phyloP scores from a whole-genome alignment of 345 rosid genomes.

The Abelmoschus esculentus region DNA sequence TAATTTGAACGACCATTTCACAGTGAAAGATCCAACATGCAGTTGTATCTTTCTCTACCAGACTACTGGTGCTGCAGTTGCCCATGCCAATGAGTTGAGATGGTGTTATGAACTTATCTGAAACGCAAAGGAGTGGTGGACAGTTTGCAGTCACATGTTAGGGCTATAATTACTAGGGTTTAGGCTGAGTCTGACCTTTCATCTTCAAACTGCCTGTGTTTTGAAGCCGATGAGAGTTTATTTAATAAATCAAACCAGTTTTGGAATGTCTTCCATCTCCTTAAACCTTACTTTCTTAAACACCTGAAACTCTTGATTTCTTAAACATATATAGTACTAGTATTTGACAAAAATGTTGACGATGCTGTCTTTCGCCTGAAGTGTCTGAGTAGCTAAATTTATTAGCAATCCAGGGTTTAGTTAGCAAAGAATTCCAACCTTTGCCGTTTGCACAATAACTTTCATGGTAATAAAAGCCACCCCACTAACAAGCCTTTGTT shows the following conservation, averaged over 20 bases:
- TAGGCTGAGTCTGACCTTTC: not conserved
- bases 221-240: not conserved
- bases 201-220: not conserved
- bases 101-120: not conserved
- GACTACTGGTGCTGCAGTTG: no score
- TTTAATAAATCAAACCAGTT: not conserved
- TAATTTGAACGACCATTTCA: no score
- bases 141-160: not conserved
- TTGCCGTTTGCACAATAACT: no score
- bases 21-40: no score
- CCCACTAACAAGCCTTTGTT: no score
- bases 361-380: not conserved
- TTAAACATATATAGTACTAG: not conserved
- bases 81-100: no score
- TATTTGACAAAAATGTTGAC: no score
- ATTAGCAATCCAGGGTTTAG: constrained; percentile 1
- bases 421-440: no score
- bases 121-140: not conserved
- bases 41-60: no score
- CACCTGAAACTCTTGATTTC: constrained; percentile 4
- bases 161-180: not conserved
- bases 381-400: not conserved
- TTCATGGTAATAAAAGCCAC: no score
- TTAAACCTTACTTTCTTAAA: not conserved
- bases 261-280: not conserved